Evolutionary conservation across 257 asterid genomes (phyloP).

Genomic region (Nicotiana knightiana): DNA sequence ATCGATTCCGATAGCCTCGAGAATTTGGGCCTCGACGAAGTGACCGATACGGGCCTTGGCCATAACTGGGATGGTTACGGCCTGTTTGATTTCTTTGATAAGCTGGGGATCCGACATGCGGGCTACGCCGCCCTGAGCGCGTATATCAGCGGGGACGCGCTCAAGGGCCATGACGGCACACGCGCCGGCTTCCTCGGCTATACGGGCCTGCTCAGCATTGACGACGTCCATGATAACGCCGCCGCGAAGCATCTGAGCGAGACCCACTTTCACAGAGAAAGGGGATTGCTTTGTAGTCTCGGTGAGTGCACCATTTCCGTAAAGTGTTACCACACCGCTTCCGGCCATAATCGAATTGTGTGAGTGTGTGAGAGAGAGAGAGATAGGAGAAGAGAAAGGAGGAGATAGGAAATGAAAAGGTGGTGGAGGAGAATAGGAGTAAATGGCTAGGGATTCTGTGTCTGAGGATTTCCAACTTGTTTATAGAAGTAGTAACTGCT

Average conservation of each 20-base stretch:
- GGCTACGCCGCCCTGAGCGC: constrained; percentile 92
- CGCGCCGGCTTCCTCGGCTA: constrained; percentile 94
- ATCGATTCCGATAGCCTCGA: constrained; percentile 76
- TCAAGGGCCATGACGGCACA: constrained; percentile 96
- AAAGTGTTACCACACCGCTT: constrained; percentile 84
- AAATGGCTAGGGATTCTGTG: constrained; percentile 18
- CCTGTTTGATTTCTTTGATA: constrained; percentile 77
- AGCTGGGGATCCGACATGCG: constrained; percentile 90
- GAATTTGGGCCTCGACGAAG: constrained; percentile 89
- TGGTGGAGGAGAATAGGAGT: background rate
- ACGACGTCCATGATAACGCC: constrained; percentile 96
- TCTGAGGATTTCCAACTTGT: constrained; percentile 6
- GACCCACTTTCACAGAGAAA: constrained; percentile 86
- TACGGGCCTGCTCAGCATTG: constrained; percentile 84
- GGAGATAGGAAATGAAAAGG: background rate
- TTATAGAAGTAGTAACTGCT: background rate
- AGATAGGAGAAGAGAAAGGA: background rate
- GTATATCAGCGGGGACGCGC: constrained; percentile 92
- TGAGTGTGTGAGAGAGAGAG: background rate
- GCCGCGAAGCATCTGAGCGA: constrained; percentile 95
- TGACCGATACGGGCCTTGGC: constrained; percentile 88
- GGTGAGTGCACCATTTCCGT: constrained; percentile 84
- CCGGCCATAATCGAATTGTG: constrained; percentile 54
- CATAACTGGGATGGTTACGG: constrained; percentile 90
- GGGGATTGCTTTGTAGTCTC: constrained; percentile 79